Evolutionary conservation across 1,284 basidiomycete genomes (phyloP).

Genomic region (Leccinum subatratum): DNA sequence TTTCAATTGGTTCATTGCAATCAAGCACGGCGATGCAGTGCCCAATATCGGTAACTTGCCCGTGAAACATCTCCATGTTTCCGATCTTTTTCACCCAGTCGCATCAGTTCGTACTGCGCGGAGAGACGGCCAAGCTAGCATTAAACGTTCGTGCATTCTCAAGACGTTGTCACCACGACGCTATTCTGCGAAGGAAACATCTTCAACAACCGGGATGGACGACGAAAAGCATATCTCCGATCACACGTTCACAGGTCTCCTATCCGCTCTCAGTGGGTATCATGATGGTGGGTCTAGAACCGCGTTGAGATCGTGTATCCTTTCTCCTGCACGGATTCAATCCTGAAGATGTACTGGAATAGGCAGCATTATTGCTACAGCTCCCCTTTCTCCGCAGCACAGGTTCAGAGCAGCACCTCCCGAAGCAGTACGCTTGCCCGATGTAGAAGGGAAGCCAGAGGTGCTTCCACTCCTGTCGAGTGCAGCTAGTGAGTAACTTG

Average conservation of each 20-base stretch:
- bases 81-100: constrained; percentile 6
- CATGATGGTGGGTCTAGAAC: constrained; percentile 41
- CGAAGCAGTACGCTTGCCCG: constrained; percentile 12
- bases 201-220: constrained; percentile 16
- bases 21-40: neutral
- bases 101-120: constrained; percentile 13
- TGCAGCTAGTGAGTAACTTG: constrained; percentile 1
- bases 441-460: constrained; percentile 17
- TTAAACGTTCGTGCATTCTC: constrained; percentile 2
- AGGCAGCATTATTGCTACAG: constrained; percentile 16
- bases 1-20: neutral
- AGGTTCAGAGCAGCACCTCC: constrained; percentile 15
- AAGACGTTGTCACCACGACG: constrained; percentile 1
- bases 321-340: constrained; percentile 16
- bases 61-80: neutral
- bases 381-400: constrained; percentile 9
- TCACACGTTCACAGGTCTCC: constrained; percentile 25
- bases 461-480: constrained; percentile 26
- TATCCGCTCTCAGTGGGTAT: constrained; percentile 58
- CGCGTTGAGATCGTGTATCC: constrained; percentile 7
- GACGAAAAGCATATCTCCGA: constrained; percentile 35
- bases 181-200: constrained; percentile 12
- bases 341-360: constrained; percentile 15
- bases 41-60: neutral
- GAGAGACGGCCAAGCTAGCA: constrained; percentile 1